phyloP scores from a whole-genome alignment of 805 yeast species.

The Ogataea parapolymorpha region DNA sequence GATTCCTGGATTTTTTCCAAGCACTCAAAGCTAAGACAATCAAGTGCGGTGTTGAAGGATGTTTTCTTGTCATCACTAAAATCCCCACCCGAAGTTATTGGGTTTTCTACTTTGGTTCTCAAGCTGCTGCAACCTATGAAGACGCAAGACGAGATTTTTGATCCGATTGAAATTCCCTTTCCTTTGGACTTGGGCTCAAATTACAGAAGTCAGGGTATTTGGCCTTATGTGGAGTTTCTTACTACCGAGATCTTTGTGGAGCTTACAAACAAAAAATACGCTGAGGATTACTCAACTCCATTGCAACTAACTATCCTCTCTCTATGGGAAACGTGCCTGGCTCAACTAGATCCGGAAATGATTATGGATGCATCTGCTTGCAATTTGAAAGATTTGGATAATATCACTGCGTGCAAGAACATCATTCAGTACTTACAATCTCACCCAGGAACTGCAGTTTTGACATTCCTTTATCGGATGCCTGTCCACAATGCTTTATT shows the following conservation, averaged over 20 bases:
- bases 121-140: conserved; percentile 32
- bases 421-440: conserved; percentile 52
- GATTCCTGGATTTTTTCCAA: conserved; percentile 65
- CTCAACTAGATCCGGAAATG: conserved; percentile 50
- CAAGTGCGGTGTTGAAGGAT: conserved; percentile 33
- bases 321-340: conserved; percentile 46
- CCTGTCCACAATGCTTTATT: conserved; percentile 56
- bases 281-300: conserved; percentile 35
- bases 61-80: conserved; percentile 45
- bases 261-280: conserved; percentile 38
- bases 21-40: conserved; percentile 14
- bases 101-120: conserved; percentile 56
- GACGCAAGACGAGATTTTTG: conserved; percentile 32
- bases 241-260: conserved; percentile 63
- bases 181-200: conserved; percentile 63
- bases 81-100: conserved; percentile 53
- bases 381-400: conserved; percentile 42
- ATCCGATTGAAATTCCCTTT: conserved; percentile 43
- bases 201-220: conserved; percentile 63
- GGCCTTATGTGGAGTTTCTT: conserved; percentile 78
- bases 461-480: conserved; percentile 62
- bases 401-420: conserved; percentile 41
- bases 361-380: conserved; percentile 50
- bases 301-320: conserved; percentile 55
- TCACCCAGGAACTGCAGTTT: conserved; percentile 66